Percentiles rank a stretch among this genome's conserved stretches.
phyloP scores from a whole-genome alignment of 352 stramenopile species.

The Phytophthora chlamydospora region DNA sequence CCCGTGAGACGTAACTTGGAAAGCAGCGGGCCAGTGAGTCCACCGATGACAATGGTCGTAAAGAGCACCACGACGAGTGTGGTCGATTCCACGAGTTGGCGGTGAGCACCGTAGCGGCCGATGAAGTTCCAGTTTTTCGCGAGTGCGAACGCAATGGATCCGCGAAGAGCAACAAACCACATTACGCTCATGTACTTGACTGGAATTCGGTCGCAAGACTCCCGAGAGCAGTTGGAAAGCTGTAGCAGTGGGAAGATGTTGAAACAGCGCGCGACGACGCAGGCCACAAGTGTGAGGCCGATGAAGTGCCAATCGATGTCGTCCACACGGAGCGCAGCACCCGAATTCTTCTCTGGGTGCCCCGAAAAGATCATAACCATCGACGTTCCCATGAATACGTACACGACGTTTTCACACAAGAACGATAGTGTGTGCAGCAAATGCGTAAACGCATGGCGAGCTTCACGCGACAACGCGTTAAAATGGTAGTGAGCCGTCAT shows the following conservation, averaged over 20 bases:
- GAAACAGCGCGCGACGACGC: constrained; percentile 70
- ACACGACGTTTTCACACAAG: constrained; percentile 83
- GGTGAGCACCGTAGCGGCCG: constrained; percentile 69
- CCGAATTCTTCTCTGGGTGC: constrained; percentile 53
- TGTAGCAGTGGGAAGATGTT: constrained; percentile 80
- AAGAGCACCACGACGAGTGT: constrained; percentile 88
- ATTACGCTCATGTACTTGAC: constrained; percentile 84
- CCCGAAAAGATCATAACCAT: constrained; percentile 83
- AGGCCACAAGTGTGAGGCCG: constrained; percentile 64
- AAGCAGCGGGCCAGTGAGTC: constrained; percentile 74
- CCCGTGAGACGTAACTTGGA: constrained; percentile 50
- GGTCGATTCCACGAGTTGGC: constrained; percentile 82
- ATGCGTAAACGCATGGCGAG: constrained; percentile 83
- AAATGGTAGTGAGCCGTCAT: constrained; percentile 91
- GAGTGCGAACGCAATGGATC: constrained; percentile 93
- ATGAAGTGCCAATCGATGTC: constrained; percentile 87
- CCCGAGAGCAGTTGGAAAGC: constrained; percentile 72
- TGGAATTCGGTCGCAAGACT: constrained; percentile 57
- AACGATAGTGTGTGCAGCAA: constrained; percentile 83
- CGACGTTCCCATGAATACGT: constrained; percentile 88
- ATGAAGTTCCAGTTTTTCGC: constrained; percentile 86
- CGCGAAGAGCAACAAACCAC: constrained; percentile 93
- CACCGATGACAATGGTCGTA: constrained; percentile 85
- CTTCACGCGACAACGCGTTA: constrained; percentile 78
- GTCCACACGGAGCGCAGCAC: constrained; percentile 66